Conservation (phyloP, 306 rosid species). For the Arachis stenosperma region DNA sequence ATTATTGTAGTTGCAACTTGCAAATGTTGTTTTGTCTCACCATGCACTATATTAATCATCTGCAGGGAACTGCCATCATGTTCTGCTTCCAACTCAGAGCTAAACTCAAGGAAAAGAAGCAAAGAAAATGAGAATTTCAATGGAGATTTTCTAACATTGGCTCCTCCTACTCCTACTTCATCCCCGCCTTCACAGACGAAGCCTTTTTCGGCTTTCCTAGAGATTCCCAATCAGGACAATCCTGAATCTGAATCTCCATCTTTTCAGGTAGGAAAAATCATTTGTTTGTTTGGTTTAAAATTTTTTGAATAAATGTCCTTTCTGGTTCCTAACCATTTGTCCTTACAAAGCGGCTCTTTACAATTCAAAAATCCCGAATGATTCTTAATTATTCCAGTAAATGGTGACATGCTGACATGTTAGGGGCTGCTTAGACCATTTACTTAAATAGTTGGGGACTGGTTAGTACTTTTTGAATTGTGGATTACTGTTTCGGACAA, state of each 20-base stretch:
- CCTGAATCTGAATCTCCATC: constrained; percentile 43
- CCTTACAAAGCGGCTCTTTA: too few species aligned
- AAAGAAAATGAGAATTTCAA: constrained; percentile 46
- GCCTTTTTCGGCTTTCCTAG: constrained; percentile 36
- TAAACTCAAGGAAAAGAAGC: constrained; percentile 41
- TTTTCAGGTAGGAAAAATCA: constrained; percentile 44
- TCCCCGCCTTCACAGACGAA: constrained; percentile 43
- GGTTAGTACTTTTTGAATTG: too few species aligned
- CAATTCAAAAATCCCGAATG: too few species aligned
- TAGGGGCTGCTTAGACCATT: too few species aligned
- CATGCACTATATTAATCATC: constrained; percentile 20
- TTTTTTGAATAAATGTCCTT: too few species aligned
- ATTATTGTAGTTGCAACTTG: constrained; percentile 5
- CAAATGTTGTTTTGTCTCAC: constrained; percentile 30
- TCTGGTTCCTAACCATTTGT: too few species aligned
- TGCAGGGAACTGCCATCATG: constrained; percentile 59
- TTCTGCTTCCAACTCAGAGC: constrained; percentile 50
- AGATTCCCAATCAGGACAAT: constrained; percentile 40
- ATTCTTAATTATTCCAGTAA: too few species aligned
- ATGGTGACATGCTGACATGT: too few species aligned
- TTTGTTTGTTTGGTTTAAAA: background rate
- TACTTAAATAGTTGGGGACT: too few species aligned
- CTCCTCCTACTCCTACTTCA: constrained; percentile 54
- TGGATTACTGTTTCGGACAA: too few species aligned
- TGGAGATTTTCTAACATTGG: constrained; percentile 64